Evolutionary conservation across 352 stramenopile genomes (phyloP).

Genomic region (Globisporangium carolinianum): DNA sequence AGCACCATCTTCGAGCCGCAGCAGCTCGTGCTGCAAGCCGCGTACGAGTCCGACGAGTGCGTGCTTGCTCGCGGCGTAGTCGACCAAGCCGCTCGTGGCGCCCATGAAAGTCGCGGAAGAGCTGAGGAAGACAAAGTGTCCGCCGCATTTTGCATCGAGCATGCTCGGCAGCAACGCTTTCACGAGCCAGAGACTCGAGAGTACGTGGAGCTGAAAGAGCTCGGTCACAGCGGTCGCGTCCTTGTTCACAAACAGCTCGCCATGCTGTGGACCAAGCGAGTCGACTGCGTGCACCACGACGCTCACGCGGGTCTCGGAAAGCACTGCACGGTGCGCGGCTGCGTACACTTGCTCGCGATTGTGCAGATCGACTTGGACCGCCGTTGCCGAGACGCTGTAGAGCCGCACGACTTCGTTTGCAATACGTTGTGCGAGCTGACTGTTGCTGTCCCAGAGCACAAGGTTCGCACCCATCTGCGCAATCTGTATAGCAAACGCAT

Average conservation of each 20-base stretch:
- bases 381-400: slow-evolving; percentile 4
- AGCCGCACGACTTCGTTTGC: slow-evolving; percentile 9
- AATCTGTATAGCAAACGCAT: slow-evolving; percentile 13
- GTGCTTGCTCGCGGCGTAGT: slow-evolving; percentile 15
- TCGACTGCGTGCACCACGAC: slow-evolving; percentile 13
- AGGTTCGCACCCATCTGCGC: slow-evolving; percentile 12
- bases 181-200: slow-evolving; percentile 13
- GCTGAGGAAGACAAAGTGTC: slow-evolving; percentile 16
- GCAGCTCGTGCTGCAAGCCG: slow-evolving; percentile 10
- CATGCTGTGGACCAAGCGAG: background rate
- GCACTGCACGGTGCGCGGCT: background rate
- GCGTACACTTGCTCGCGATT: slow-evolving; percentile 6
- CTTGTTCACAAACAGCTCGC: slow-evolving; percentile 1
- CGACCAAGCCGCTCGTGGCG: slow-evolving; percentile 1
- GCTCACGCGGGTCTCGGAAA: background rate
- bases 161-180: slow-evolving; percentile 9
- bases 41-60: slow-evolving; percentile 9
- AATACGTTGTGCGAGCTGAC: slow-evolving; percentile 9
- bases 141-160: slow-evolving; percentile 7
- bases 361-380: slow-evolving; percentile 12
- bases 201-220: slow-evolving; percentile 4
- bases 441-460: slow-evolving; percentile 12
- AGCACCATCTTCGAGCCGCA: background rate
- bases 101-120: slow-evolving; percentile 9
- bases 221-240: background rate